Evolutionary conservation across 2,329 filamentous ascomycete genomes (phyloP), one percentile per base, ranked within the genome.

Genomic region (Ophiostoma triangulosporum): DNA sequence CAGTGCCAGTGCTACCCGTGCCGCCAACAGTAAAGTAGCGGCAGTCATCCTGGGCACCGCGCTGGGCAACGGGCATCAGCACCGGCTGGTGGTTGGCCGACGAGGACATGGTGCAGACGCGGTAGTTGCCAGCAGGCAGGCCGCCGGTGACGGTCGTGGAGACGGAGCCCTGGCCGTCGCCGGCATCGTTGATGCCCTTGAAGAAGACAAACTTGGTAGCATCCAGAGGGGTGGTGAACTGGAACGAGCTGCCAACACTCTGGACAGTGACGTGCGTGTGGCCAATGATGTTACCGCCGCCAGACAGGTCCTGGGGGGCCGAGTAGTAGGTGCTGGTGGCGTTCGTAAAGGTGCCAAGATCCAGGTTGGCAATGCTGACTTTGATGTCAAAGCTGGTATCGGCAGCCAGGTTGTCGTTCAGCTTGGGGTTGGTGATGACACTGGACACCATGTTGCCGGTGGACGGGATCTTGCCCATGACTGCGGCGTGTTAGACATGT

Each of bases 11-110:
- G 35, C 12, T 26, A 49, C 55, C 58, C 11, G 56, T 60, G 29
- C 55, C 58, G 27, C 61, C 64, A n/a, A 80, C 77, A 45, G 72
- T 76, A 62, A 83, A 78, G 61, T 77, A 77, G 50, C 73, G 68
- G 63, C 80, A 84, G 63, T 84, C 80, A 60, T 84, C 81, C 64
- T 83, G 80, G 46, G 77, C 71, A 66, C 81, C 81, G 65, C 81
- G 77, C 68, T 83, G 80, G 53, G 81, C 80, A 52, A 84, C 75
- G 51, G 80, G 78, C 79, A 83, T 83, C 53, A 81, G 63, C 9
- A 82, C 77, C 54, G 78, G 78, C 68, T 83, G 79, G 62, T 84
- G 81, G 70, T 84, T 84, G 60, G 77, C 69, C n/a, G 81, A 68
- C 56, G 73, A 68, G 27, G 74, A 72, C 76, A 84, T 81, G 61